A percentile compares a stretch with the other conserved stretches of the same genome.
These are phyloP conservation scores for Parafenestella ontariensis DNA, from an alignment of 2,329 filamentous ascomycete species.

Conservation along the genomic window DNA sequence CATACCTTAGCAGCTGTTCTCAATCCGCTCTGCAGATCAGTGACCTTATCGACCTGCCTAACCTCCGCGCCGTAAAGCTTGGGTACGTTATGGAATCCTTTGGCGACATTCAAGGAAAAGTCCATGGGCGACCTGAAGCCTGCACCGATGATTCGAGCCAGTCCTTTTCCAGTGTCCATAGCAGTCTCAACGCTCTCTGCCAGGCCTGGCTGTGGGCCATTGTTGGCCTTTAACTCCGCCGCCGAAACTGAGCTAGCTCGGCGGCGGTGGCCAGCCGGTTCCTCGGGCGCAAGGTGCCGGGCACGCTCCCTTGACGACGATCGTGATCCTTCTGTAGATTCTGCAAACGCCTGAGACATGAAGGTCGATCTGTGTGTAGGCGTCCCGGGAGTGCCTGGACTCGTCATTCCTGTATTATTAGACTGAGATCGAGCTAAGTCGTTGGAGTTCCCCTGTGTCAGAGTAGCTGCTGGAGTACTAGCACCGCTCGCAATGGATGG, in stretches of 20 bases:
- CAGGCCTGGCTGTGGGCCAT: slow-evolving; percentile 19
- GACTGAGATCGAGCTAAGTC: slow-evolving; percentile 12
- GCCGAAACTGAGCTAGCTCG: slow-evolving; percentile 25
- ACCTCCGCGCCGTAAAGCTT: slow-evolving; percentile 85
- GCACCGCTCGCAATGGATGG: slow-evolving; percentile 25
- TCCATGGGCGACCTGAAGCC: slow-evolving; percentile 83
- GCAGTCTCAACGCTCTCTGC: slow-evolving; percentile 60
- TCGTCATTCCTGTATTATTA: slow-evolving; percentile 12
- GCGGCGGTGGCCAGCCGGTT: slow-evolving; percentile 11
- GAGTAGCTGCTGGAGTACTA: slow-evolving; percentile 24
- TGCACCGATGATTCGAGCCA: slow-evolving; percentile 76
- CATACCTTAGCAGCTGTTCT: slow-evolving; percentile 74
- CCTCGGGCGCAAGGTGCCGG: slow-evolving; percentile 8
- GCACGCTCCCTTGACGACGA: slow-evolving; percentile 34
- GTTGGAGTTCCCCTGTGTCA: slow-evolving; percentile 8
- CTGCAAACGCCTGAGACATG: slow-evolving; percentile 43
- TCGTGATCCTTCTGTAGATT: slow-evolving; percentile 37
- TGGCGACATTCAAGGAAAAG: slow-evolving; percentile 80
- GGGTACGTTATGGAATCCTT: slow-evolving; percentile 88
- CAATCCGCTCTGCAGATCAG: slow-evolving; percentile 76
- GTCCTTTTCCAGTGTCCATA: slow-evolving; percentile 69
- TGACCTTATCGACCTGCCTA: slow-evolving; percentile 79
- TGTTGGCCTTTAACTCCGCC: slow-evolving; percentile 22
- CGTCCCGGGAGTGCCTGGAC: slow-evolving; percentile 25
- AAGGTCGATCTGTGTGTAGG: slow-evolving; percentile 35